A percentile compares a stretch with the other conserved stretches of the same genome.
These are phyloP conservation scores for Hylodesmum podocarpum DNA, from an alignment of 306 rosid genomes.

Conservation along the genomic window DNA sequence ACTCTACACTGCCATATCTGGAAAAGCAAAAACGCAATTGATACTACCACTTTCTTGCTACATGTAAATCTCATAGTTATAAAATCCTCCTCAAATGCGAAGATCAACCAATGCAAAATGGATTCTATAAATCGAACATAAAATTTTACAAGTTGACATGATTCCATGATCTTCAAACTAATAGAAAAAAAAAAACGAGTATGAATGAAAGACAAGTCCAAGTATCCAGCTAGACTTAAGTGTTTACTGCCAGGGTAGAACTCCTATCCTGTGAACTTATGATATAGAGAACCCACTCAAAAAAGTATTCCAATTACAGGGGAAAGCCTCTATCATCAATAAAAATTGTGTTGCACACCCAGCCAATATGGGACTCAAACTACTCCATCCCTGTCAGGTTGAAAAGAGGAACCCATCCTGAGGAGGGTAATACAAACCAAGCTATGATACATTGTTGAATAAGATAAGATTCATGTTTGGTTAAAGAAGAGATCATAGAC, in stretches of 20 bases:
- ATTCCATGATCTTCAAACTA: slow-evolving; percentile 12
- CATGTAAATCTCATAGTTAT: neutral
- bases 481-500: neutral
- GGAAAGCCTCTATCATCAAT: neutral
- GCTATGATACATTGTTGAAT: neutral
- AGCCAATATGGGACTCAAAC: slow-evolving; percentile 20
- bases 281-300: slow-evolving; percentile 14
- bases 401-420: slow-evolving; percentile 21
- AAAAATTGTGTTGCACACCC: neutral
- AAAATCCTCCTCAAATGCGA: slow-evolving; percentile 7
- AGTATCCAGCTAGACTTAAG: neutral
- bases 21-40: slow-evolving; percentile 1
- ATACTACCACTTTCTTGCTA: slow-evolving; percentile 3
- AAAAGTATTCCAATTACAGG: neutral
- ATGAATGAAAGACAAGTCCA: neutral
- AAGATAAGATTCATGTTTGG: neutral
- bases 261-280: neutral
- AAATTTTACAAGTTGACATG: neutral
- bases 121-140: neutral
- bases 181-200: neutral
- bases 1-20: neutral
- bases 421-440: neutral
- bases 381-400: slow-evolving; percentile 13
- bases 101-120: slow-evolving; percentile 1
- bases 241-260: neutral